Base-by-base conservation (phyloP, 2,329 filamentous ascomycete genomes). In the Lachnellula cervina region DNA sequence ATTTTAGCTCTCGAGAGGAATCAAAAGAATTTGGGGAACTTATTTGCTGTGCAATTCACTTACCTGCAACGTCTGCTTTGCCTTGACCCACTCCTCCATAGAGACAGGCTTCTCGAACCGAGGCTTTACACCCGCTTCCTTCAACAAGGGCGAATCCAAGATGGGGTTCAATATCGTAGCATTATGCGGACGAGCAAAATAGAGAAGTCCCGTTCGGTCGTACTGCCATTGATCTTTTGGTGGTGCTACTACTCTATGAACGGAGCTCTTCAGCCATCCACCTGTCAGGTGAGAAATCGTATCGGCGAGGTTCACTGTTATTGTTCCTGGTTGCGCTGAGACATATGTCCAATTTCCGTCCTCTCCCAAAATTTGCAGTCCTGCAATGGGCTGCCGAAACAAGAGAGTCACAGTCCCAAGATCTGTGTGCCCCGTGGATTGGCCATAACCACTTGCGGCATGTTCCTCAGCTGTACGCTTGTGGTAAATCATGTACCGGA, bases 401-500 rank as follows among this genome's bases (percentile, higher is more conserved):
- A 84, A 72, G 3, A 84, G 69, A 0, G 81, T 83, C 0, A 83
- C 71, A 0, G 77, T 78, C 0, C 80, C 80, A 0, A 83, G 68
- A 57, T 84, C 81, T 0, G 80, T 83, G 61, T 84, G 80, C 0
- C 80, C 80, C 0, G 70, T 70, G 0, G 72, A 71, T 59, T 77
- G 78, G 0, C 80, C 69, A 19, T 70, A 68, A 0, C 74, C 74
- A 1, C 73, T 71, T 40, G 70, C 71, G 32, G 72, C 73, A 55
- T 77, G 77, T 23, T 80, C 75, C n/a, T 78, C 74, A 0, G 72
- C 65, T 0, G 71, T 74, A 37, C 80, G 77, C 0, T 76, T 74
- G 8, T 74, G 73, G 58, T 84, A 84, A 49, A 78, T 74, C 80
- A 85, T 85, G 66, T 84, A 85, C 2, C 83, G 76, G n/a, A 85